Conservation (phyloP, 1,139 yeast species). For the Pichiaceae sp. region DNA sequence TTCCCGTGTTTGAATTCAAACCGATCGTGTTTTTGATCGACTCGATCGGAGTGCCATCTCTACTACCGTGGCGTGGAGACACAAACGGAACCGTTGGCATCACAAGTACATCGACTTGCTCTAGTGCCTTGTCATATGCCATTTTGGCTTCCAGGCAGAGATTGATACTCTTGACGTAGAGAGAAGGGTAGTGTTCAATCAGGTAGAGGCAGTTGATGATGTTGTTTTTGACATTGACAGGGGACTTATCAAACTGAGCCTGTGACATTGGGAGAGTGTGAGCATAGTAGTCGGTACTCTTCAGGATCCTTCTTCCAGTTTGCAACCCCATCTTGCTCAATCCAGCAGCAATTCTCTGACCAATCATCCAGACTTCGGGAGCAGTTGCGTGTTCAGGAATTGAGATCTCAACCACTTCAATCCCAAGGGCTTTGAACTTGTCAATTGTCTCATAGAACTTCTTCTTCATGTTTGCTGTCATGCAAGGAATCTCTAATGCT, state of each 20-base stretch:
- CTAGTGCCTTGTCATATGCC: conserved; percentile 25
- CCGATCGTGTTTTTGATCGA: too few species aligned
- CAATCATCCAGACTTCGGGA: too few species aligned
- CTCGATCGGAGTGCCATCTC: too few species aligned
- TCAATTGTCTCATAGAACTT: too few species aligned
- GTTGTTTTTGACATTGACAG: conserved; percentile 24
- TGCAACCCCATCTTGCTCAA: conserved; percentile 19
- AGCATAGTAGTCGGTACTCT: conserved; percentile 14
- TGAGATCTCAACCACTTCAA: too few species aligned
- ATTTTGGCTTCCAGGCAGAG: conserved; percentile 25
- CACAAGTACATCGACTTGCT: conserved; percentile 22
- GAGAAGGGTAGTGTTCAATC: conserved; percentile 25
- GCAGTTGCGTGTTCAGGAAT: too few species aligned
- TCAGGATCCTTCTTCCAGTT: conserved; percentile 21
- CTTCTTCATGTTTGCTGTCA: too few species aligned
- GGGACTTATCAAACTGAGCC: conserved; percentile 24
- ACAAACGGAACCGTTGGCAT: too few species aligned
- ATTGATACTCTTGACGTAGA: conserved; percentile 28
- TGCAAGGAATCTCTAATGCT: too few species aligned
- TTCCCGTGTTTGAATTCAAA: too few species aligned
- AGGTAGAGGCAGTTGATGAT: conserved; percentile 26
- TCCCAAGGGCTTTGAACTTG: too few species aligned
- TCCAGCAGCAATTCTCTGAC: conserved; percentile 24
- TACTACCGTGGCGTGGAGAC: too few species aligned
- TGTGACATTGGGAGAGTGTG: conserved; percentile 19